These are phyloP conservation scores for Boletus sp. DNA, from an alignment of 768 basidiomycete genomes.

Conservation along the genomic window DNA sequence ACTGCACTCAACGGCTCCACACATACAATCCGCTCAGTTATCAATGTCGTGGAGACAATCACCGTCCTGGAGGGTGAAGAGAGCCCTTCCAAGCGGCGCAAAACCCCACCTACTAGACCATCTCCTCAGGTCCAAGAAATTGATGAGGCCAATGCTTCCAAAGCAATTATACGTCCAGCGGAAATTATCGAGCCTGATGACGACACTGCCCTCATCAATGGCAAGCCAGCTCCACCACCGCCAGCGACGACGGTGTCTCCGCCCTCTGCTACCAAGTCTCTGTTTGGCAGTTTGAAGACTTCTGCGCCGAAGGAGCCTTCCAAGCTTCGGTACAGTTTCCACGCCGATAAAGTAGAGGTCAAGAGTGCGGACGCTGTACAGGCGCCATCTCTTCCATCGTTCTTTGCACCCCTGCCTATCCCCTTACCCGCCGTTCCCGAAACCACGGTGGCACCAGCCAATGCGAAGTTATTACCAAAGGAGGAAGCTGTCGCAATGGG, in stretches of 20 bases:
- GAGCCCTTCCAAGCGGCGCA: conserved; percentile 47
- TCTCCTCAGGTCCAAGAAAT: conserved; percentile 28
- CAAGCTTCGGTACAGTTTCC: conserved; percentile 72
- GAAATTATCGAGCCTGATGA: conserved; percentile 43
- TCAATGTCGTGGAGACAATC: conserved; percentile 34
- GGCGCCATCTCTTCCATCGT: conserved; percentile 9
- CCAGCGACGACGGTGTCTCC: conserved; percentile 16
- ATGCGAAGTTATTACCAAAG: conserved; percentile 27
- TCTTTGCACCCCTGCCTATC: conserved; percentile 32
- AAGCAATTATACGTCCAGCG: conserved; percentile 28
- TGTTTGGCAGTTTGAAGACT: conserved; percentile 39
- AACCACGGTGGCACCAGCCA: conserved; percentile 7
- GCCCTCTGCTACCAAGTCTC: conserved; percentile 20
- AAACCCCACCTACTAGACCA: conserved; percentile 31
- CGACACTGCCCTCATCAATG: conserved; percentile 15
- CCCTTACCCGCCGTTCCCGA: background rate
- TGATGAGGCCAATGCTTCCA: conserved; percentile 30
- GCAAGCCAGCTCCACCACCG: conserved; percentile 7
- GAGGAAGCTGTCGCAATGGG: conserved; percentile 30
- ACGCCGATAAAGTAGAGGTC: conserved; percentile 48
- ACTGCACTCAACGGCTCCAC: conserved; percentile 17
- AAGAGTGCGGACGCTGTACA: conserved; percentile 12
- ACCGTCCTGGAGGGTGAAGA: conserved; percentile 40
- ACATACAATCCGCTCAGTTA: background rate
- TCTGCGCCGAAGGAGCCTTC: conserved; percentile 74